Evolutionary conservation across 164 flowering plant genomes (phyloP), one percentile per base, ranked within the genome.

Genomic region (Liquidambar formosana): DNA sequence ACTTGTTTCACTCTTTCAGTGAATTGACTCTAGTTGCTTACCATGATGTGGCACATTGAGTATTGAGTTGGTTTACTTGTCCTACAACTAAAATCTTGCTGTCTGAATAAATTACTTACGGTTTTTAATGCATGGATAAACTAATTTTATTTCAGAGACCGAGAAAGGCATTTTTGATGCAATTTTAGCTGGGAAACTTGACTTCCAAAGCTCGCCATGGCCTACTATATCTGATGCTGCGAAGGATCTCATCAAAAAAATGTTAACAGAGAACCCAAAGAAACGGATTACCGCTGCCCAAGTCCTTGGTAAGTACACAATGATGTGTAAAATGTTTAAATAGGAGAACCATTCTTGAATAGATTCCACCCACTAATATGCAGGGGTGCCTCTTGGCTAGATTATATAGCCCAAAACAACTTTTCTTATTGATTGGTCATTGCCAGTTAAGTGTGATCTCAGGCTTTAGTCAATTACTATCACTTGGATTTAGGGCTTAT

Each of bases 241-340:
- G 5, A 92, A 94, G 81, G 97, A 94, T 79, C 88, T 94, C 10
- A 70, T 94, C 61, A 76, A 21, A 74, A 92, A 82, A 78, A 89
- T 94, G 97, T 76, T 94, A 63, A 79, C 80, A 23, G 78, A 21
- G 51, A 87, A 94, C 52, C 97, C 97, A 8, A 82, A 71, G 73
- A 79, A 71, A 65, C 80, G 99, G 58, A 90, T 92, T 22, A 89
- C 97, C 18, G 97, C 99, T 62, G 89, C 84, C 16, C 72, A 88
- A 72, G 97, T 83, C 44, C 94, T 94, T 43, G 89, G 99, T 90
- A 64, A 73, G 87, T 72, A n/a, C 26, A 47, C 12, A 18, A 10
- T 22, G 47, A 4, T 48, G 13, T 43, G 19, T 41, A 5, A 61
- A 43, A 21, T 13, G 15, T n/a, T 43, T 3, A 11, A 4, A 16